Evolutionary conservation across 306 rosid genomes (phyloP).

Genomic region (Quercus wislizeni): DNA sequence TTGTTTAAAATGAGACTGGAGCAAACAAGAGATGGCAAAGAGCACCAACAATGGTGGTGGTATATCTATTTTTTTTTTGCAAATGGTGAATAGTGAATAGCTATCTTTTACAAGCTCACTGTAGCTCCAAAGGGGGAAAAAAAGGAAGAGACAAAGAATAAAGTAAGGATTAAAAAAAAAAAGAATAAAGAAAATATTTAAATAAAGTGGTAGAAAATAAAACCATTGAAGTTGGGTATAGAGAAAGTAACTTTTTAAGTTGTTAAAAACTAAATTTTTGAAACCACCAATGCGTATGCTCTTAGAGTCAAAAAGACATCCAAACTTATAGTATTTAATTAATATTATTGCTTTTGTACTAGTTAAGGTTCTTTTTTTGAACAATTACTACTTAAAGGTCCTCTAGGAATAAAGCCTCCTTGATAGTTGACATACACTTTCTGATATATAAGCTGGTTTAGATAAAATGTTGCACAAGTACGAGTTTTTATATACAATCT

Average conservation of each 20-base stretch:
- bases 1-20: background rate
- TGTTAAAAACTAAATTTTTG: background rate
- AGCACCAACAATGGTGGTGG: background rate
- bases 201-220: no score
- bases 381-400: background rate
- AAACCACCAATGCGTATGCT: background rate
- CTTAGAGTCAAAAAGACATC: background rate
- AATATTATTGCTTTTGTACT: background rate
- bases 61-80: no score
- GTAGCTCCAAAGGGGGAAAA: no score
- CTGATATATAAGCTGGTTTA: background rate
- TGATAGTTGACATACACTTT: background rate
- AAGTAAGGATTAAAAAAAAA: no score
- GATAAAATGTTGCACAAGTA: background rate
- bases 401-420: background rate
- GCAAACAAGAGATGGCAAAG: background rate
- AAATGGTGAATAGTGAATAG: no score
- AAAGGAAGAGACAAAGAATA: no score
- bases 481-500: background rate
- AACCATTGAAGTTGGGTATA: no score
- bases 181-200: no score
- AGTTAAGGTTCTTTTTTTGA: background rate
- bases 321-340: background rate
- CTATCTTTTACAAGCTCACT: no score
- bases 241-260: no score